Percentiles rank a stretch among this genome's conserved stretches.
Conservation (phyloP, 2,329 filamentous ascomycete genomes). For the Microdochium bolleyi region DNA sequence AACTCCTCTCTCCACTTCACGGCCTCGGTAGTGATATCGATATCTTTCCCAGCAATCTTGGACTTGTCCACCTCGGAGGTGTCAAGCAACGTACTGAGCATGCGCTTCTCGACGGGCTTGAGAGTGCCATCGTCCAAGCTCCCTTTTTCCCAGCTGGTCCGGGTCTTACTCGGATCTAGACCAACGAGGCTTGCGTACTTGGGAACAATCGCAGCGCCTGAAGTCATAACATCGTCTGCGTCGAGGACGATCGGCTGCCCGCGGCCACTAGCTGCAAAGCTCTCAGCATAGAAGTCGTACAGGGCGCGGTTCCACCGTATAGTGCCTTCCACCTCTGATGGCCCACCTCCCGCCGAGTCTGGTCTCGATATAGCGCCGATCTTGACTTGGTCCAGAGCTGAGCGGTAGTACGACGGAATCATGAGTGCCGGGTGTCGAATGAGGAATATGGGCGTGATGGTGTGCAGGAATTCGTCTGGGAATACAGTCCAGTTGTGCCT, state of each 20-base stretch:
- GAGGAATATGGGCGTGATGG: conserved; percentile 22
- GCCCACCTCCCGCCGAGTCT: background rate
- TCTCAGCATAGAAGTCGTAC: conserved; percentile 23
- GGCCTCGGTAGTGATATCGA: conserved; percentile 6
- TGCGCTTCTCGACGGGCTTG: background rate
- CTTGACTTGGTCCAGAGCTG: background rate
- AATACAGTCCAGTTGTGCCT: conserved; percentile 21
- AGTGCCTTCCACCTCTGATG: conserved; percentile 12
- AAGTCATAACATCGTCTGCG: conserved; percentile 25
- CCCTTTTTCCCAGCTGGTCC: conserved; percentile 20
- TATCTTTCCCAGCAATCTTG: conserved; percentile 4
- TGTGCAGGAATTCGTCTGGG: conserved; percentile 23
- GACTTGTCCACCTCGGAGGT: conserved; percentile 3
- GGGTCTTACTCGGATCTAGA: conserved; percentile 19
- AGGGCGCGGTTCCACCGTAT: conserved; percentile 20
- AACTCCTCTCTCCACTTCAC: conserved; percentile 5
- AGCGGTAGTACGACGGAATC: conserved; percentile 26
- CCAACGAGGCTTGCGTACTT: conserved; percentile 19
- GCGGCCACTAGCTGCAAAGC: conserved; percentile 9
- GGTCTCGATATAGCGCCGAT: background rate
- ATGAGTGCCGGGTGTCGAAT: conserved; percentile 29
- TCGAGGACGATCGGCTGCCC: conserved; percentile 18
- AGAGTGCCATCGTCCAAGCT: conserved; percentile 1
- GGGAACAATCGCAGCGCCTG: conserved; percentile 16
- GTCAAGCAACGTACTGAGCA: conserved; percentile 3